A percentile compares a stretch with the other conserved stretches of the same genome.
These are phyloP conservation scores for Oryza nivara DNA, from an alignment of 176 grass and related monocot genomes.

Conservation along the genomic window DNA sequence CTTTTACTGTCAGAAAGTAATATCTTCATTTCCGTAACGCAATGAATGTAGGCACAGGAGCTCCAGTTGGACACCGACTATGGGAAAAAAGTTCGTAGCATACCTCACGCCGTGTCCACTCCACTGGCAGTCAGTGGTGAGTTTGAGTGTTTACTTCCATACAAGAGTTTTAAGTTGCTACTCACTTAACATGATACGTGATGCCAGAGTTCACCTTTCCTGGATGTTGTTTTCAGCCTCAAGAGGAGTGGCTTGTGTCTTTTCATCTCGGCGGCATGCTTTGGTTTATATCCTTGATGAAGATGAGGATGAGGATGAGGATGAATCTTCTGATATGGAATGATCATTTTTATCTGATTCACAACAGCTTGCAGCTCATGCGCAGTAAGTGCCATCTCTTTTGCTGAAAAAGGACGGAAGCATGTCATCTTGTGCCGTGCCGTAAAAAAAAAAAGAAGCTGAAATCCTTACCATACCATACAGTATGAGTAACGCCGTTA, in stretches of 20 bases:
- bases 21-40: slow-evolving; percentile 17
- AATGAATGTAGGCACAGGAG: slow-evolving; percentile 36
- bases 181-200: neutral
- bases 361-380: slow-evolving; percentile 18
- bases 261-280: slow-evolving; percentile 71
- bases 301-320: slow-evolving; percentile 75
- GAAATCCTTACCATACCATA: neutral
- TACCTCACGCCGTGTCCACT: slow-evolving; percentile 60
- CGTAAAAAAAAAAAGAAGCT: neutral
- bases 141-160: slow-evolving; percentile 45
- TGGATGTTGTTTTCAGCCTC: slow-evolving; percentile 63
- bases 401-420: neutral
- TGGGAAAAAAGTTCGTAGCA: slow-evolving; percentile 88
- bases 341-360: slow-evolving; percentile 38
- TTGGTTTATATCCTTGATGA: slow-evolving; percentile 96
- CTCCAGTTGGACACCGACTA: slow-evolving; percentile 57
- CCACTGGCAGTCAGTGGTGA: slow-evolving; percentile 94
- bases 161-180: slow-evolving; percentile 21
- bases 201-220: neutral
- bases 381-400: neutral
- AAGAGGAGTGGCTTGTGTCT: slow-evolving; percentile 83
- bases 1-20: slow-evolving; percentile 15
- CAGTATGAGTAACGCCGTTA: neutral
- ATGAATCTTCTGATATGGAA: slow-evolving; percentile 64
- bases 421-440: neutral